Percentiles rank a stretch among this genome's conserved stretches.
These are phyloP conservation scores for Plasmodium reichenowi DNA, from an alignment of 169 alveolate genomes.

Conservation along the genomic window DNA sequence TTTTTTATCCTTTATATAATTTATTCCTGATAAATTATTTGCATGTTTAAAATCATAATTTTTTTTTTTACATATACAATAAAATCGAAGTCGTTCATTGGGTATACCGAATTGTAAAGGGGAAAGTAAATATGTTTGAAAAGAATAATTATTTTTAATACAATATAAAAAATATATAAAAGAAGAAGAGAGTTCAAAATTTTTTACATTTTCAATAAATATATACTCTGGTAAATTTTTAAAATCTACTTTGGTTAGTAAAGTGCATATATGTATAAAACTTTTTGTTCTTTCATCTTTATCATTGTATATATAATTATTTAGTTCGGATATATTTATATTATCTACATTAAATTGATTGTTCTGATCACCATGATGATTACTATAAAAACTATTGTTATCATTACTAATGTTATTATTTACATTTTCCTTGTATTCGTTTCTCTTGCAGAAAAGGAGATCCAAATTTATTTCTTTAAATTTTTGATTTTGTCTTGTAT, in stretches of 20 bases:
- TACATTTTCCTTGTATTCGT: not conserved
- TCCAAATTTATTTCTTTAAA: constrained; percentile 25
- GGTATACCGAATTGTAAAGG: constrained; percentile 74
- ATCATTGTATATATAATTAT: constrained; percentile 15
- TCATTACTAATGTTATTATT: not conserved
- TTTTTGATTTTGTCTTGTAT: constrained; percentile 62
- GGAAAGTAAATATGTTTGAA: constrained; percentile 55
- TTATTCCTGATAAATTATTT: not conserved
- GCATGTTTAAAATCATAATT: not conserved
- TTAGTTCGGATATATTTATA: constrained; percentile 10
- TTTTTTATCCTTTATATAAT: not conserved
- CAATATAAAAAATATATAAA: constrained; percentile 59
- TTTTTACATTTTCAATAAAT: constrained; percentile 71
- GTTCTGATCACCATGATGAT: not conserved
- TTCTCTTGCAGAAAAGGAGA: not conserved
- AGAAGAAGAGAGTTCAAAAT: constrained; percentile 58
- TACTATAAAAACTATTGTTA: not conserved
- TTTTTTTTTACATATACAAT: constrained; percentile 61
- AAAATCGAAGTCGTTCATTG: constrained; percentile 71
- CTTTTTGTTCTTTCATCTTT: constrained; percentile 54
- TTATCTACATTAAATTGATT: not conserved
- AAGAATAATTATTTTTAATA: constrained; percentile 53
- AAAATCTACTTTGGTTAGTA: constrained; percentile 22
- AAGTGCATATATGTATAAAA: constrained; percentile 60
- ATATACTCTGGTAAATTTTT: constrained; percentile 61